A percentile compares a stretch with the other conserved stretches of the same genome.
phyloP scores from a whole-genome alignment of 2,329 filamentous ascomycete genomes.

The Fusarium miscanthi region DNA sequence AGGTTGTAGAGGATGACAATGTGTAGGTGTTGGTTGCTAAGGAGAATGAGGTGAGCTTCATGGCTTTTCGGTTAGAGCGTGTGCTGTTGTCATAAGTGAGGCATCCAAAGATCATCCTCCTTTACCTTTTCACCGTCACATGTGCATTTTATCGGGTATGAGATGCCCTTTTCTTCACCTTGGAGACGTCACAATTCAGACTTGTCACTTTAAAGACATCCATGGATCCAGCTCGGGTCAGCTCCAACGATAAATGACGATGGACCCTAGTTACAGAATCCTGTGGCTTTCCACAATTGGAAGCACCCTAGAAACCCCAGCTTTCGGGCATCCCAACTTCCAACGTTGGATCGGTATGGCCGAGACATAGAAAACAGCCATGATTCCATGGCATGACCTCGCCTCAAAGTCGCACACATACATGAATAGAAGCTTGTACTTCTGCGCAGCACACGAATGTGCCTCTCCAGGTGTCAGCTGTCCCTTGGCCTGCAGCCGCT shows the following conservation, averaged over 20 bases:
- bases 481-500: constrained; percentile 13
- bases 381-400: constrained; percentile 13
- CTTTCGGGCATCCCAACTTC: constrained; percentile 16
- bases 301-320: constrained; percentile 30
- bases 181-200: constrained; percentile 34
- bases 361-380: constrained; percentile 11
- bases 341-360: constrained; percentile 9
- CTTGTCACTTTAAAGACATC: constrained; percentile 15
- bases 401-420: constrained; percentile 26
- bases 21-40: constrained; percentile 3
- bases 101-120: not conserved
- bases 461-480: constrained; percentile 27
- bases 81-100: constrained; percentile 1
- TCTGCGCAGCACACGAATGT: not conserved
- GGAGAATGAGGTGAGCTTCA: constrained; percentile 19
- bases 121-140: constrained; percentile 16
- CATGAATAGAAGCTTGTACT: constrained; percentile 1
- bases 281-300: constrained; percentile 24
- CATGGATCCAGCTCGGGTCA: constrained; percentile 17
- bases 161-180: constrained; percentile 6
- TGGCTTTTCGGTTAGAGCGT: constrained; percentile 12
- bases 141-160: not conserved
- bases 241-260: constrained; percentile 4
- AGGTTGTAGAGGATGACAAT: constrained; percentile 4
- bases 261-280: constrained; percentile 15